Base-by-base conservation (phyloP, 805 yeast genomes). In the Suhomyces prunicola region DNA sequence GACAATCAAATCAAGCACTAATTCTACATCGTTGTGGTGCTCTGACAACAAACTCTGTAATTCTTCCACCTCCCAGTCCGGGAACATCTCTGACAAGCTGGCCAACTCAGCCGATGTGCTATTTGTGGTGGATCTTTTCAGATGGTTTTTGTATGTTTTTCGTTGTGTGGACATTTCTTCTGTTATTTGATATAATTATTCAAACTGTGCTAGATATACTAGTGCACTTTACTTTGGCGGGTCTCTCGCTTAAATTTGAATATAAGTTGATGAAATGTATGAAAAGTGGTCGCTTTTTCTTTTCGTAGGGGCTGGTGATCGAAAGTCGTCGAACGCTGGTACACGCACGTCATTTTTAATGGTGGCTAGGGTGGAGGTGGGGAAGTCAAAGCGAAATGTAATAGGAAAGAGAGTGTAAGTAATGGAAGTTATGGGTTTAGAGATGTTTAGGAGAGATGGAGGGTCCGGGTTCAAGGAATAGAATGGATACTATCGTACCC, bases 41-140 rank as follows among this genome's bases (percentile, higher is more conserved):
- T 94, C 98, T 53, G 78, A 77, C 61, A 92, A 84, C 54, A 90
- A 84, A 50, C 86, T 82, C 46, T 78, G 73, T 66, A 94, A 83
- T 67, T 94, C 99, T 27, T 88, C 96, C 51, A 80, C 77, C 47
- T 88, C 81, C 99, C 99, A 94, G 67, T 89, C 97, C 44, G 97
- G 96, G 75, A 94, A 92, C 77, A 94, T 79, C 72, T 93, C 98
- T 48, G 79, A 70, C 61, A 93, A 81, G 36, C 88, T 82, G 82
- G 75, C 67, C 80, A 74, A 63, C 54, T 72, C 72, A 44, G 51
- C 58, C 23, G 65, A 58, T 35, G 64, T 60, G 59, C 57, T 58
- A 51, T 52, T 47, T 52, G 60, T 58, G 56, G 57, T 65, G 57
- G 66, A 70, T 68, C 74, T 75, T 67, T 76, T 80, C 58, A 76